phyloP scores from a whole-genome alignment of 768 basidiomycete genomes.

The Rhodotorula graminis region DNA sequence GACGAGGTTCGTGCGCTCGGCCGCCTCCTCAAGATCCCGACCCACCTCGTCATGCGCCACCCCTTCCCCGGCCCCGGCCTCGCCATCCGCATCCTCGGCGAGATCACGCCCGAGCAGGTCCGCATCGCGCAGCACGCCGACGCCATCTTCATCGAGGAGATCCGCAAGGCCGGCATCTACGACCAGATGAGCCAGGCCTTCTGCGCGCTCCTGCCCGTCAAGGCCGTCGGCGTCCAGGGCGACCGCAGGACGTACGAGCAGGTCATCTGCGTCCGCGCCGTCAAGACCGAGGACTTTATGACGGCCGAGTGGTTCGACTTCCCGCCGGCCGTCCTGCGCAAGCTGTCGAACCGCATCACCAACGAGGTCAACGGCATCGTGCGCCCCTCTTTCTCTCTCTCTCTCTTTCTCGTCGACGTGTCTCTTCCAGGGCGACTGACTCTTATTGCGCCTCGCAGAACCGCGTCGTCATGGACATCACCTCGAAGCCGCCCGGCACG shows the following conservation, averaged over 20 bases:
- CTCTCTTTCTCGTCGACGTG: conserved; percentile 87
- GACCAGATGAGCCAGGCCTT: conserved; percentile 94
- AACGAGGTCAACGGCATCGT: conserved; percentile 89
- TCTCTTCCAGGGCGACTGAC: background rate
- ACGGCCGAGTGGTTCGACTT: conserved; percentile 99
- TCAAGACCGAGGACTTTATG: conserved; percentile 99
- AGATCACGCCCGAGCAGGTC: conserved; percentile 89
- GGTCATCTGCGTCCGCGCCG: conserved; percentile 91
- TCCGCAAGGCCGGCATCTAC: conserved; percentile 85
- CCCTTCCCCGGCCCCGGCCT: conserved; percentile 98
- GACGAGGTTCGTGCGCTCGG: conserved; percentile 95
- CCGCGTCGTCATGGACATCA: conserved; percentile 60
- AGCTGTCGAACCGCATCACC: conserved; percentile 92
- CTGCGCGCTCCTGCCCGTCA: conserved; percentile 89
- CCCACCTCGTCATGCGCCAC: conserved; percentile 87
- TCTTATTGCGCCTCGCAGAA: background rate
- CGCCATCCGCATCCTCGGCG: conserved; percentile 94
- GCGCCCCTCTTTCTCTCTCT: background rate
- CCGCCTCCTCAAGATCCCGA: conserved; percentile 82
- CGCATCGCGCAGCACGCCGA: conserved; percentile 85
- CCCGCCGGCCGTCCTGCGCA: conserved; percentile 78
- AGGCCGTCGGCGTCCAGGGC: conserved; percentile 96
- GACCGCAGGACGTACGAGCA: conserved; percentile 90
- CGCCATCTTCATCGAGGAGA: conserved; percentile 95
- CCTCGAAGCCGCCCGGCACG: conserved; percentile 87